A percentile compares a stretch with the other conserved stretches of the same genome.
Evolutionary conservation across 768 basidiomycete species (phyloP).

Genomic region (Agrocybe praecox): DNA sequence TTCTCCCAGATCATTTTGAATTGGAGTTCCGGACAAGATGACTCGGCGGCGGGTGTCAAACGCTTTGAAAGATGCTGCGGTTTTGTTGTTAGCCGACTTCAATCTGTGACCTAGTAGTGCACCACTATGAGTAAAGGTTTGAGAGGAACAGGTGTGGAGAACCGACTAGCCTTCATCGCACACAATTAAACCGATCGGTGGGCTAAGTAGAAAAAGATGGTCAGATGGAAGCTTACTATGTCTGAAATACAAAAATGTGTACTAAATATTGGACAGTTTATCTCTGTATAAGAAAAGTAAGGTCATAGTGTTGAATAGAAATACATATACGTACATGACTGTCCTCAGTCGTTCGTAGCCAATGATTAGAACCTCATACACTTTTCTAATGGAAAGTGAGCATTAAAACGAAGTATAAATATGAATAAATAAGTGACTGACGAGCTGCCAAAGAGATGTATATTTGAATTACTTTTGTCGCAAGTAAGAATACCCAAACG

Average conservation of each 20-base stretch:
- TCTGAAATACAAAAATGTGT: background rate
- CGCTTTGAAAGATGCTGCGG: constrained; percentile 80
- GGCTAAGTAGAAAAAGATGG: constrained; percentile 43
- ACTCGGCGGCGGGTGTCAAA: constrained; percentile 77
- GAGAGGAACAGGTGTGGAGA: background rate
- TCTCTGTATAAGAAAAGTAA: constrained; percentile 14
- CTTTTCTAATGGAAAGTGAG: constrained; percentile 45
- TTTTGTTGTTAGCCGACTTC: constrained; percentile 91
- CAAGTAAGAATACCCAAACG: constrained; percentile 47
- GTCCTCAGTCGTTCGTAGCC: constrained; percentile 91
- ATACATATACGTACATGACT: constrained; percentile 61
- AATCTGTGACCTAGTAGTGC: constrained; percentile 73
- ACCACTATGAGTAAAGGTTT: background rate
- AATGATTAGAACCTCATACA: constrained; percentile 87
- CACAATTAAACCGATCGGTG: constrained; percentile 89
- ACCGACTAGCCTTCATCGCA: constrained; percentile 81
- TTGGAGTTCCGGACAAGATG: constrained; percentile 94
- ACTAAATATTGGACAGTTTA: constrained; percentile 28
- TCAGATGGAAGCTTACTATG: background rate
- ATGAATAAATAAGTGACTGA: constrained; percentile 30
- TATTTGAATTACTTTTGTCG: constrained; percentile 46
- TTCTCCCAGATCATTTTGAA: constrained; percentile 95
- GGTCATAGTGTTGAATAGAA: background rate
- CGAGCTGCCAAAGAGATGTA: constrained; percentile 79
- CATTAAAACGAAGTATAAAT: background rate